Evolutionary conservation across 2,329 filamentous ascomycete genomes (phyloP), one percentile per base, ranked within the genome.

Genomic region (Aureobasidium sp.): DNA sequence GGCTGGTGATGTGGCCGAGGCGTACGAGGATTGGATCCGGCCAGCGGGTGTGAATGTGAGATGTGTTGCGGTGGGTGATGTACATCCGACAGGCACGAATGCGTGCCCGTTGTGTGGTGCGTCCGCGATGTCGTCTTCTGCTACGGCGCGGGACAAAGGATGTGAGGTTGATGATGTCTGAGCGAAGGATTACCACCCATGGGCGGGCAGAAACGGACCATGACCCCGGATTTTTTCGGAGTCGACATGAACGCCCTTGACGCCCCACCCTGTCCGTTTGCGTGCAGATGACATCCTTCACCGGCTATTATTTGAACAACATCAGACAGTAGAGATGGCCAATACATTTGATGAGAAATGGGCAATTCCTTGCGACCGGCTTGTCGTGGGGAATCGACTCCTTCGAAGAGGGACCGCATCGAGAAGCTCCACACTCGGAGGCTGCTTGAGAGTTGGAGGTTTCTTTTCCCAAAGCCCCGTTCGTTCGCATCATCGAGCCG

Each of bases 151-250:
- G n/a, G n/a, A n/a, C n/a, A n/a, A n/a, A 34, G 29, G 41, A 32
- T 19, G 41, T 34, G 32, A 16, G 16, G 29, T 25, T 6, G 19
- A 17, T 48, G 17, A 34, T 45, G 42, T 45, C 32, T 24, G 19
- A 27, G 32, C 44, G 29, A 48, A 48, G 44, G 44, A 48, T 48
- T 37, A 37, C 44, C 30, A 19, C 17, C 27, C 27, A 22, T 3
- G 29, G 17, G 44, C 44, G 44, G 44, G 32, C 44, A 48, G 32
- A 37, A 27, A 25, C 44, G 44, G 44, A 25, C 4, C 17, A 25
- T 25, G 44, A 48, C 44, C 44, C 44, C 44, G 44, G 44, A 48
- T 48, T 37, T 19, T 48, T 11, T 48, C 44, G 30, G 44, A 19
- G n/a, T 45, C 27, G 27, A 29, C 27, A 12, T 7, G 7, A n/a